Evolutionary conservation across 176 grass and related monocot species (phyloP).

Genomic region (Rhipidocladum racemiflorum): DNA sequence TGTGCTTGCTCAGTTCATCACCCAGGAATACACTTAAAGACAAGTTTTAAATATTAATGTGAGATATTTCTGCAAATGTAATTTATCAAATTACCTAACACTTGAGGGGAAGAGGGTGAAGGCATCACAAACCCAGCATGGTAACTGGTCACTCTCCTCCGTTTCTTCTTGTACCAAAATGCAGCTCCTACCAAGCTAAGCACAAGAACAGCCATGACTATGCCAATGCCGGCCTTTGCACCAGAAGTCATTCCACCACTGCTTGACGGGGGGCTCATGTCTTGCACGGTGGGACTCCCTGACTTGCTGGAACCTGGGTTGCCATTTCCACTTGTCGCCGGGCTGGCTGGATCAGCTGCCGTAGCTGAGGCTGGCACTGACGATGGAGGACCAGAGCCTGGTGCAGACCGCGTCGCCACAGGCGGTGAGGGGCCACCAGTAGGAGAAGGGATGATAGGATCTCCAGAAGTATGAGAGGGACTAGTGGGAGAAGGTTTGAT

Average conservation of each 20-base stretch:
- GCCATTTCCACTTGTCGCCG: not conserved
- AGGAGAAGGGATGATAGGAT: slow-evolving; percentile 33
- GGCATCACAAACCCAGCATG: slow-evolving; percentile 67
- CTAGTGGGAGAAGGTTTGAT: slow-evolving; percentile 32
- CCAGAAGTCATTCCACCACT: slow-evolving; percentile 33
- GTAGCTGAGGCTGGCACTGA: slow-evolving; percentile 25
- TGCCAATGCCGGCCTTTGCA: slow-evolving; percentile 45
- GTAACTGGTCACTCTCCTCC: slow-evolving; percentile 65
- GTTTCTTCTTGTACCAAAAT: slow-evolving; percentile 70
- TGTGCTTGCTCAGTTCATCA: slow-evolving; percentile 14
- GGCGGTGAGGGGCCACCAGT: slow-evolving; percentile 2
- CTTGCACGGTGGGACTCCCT: not conserved
- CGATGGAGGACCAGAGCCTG: slow-evolving; percentile 17
- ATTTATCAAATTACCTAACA: slow-evolving; percentile 77
- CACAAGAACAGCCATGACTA: slow-evolving; percentile 40
- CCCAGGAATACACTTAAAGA: slow-evolving; percentile 10
- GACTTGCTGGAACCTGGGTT: slow-evolving; percentile 23
- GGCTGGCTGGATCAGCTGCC: not conserved
- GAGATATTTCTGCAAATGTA: not conserved
- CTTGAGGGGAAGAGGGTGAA: slow-evolving; percentile 52
- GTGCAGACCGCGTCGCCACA: not conserved
- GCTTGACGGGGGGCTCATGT: not conserved
- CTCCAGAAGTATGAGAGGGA: slow-evolving; percentile 32
- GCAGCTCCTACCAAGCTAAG: slow-evolving; percentile 53
- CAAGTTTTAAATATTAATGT: not conserved